phyloP scores from a whole-genome alignment of 345 rosid genomes.

The Cardiospermum halicacabum region DNA sequence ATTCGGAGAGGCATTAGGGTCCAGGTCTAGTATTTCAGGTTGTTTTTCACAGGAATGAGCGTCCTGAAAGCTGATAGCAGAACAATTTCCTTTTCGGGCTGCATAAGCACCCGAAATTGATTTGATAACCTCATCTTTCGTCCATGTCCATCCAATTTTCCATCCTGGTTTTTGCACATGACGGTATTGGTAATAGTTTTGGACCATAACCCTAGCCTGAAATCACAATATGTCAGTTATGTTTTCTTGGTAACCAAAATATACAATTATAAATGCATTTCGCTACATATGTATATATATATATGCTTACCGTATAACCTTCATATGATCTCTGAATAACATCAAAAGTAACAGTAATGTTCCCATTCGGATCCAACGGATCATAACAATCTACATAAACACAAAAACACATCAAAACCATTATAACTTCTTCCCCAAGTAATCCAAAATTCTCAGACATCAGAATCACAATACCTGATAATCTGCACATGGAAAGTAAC shows the following conservation, averaged over 20 bases:
- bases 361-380: conserved; percentile 57
- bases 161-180: conserved; percentile 48
- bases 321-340: conserved; percentile 29
- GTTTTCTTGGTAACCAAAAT: too few relatives aligned
- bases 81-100: conserved; percentile 43
- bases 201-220: conserved; percentile 53
- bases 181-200: conserved; percentile 44
- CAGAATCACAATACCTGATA: conserved; percentile 31
- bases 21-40: conserved; percentile 41
- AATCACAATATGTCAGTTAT: neutral
- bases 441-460: conserved; percentile 3
- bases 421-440: neutral
- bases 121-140: conserved; percentile 35
- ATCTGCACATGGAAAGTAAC: conserved; percentile 20
- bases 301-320: conserved; percentile 48
- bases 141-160: conserved; percentile 58
- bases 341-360: conserved; percentile 47
- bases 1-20: conserved; percentile 21
- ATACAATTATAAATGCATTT: too few relatives aligned
- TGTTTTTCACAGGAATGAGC: conserved; percentile 46
- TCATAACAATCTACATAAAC: conserved; percentile 54
- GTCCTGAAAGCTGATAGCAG: conserved; percentile 18
- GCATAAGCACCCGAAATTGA: conserved; percentile 57
- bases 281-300: too few relatives aligned
- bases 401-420: neutral